Evolutionary conservation across 768 basidiomycete species (phyloP).

Genomic region (Hemileccinum impolitum): DNA sequence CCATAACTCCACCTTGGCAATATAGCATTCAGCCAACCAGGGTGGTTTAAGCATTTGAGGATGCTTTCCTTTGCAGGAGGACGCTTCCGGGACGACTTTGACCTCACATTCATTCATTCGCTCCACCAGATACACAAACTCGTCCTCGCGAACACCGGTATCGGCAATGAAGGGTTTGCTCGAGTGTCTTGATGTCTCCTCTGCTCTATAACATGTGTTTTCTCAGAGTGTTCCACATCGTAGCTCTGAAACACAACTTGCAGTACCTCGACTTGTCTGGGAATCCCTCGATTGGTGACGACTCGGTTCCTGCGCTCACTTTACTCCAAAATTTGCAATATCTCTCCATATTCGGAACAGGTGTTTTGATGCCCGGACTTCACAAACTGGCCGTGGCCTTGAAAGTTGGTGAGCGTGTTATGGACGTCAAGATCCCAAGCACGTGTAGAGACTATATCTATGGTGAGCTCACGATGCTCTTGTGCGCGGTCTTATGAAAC

Average conservation of each 20-base stretch:
- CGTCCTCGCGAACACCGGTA: conserved; percentile 48
- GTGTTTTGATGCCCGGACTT: conserved; percentile 55
- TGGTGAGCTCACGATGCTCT: conserved; percentile 35
- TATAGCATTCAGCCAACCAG: conserved; percentile 48
- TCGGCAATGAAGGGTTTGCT: conserved; percentile 60
- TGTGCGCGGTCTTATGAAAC: neutral
- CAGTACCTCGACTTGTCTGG: conserved; percentile 47
- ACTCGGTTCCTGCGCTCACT: conserved; percentile 52
- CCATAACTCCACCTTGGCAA: conserved; percentile 1
- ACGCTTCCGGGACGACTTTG: conserved; percentile 41
- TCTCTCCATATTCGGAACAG: conserved; percentile 52
- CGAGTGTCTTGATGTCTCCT: neutral
- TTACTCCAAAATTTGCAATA: conserved; percentile 45
- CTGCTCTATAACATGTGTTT: conserved; percentile 4
- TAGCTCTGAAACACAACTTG: conserved; percentile 53
- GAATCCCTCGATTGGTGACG: conserved; percentile 55
- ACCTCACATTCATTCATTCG: conserved; percentile 50
- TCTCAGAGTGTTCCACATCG: conserved; percentile 53
- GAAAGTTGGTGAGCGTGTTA: conserved; percentile 27
- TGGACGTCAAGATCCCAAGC: conserved; percentile 54
- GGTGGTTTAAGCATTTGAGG: conserved; percentile 48
- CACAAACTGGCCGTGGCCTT: conserved; percentile 45
- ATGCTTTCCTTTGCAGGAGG: conserved; percentile 50
- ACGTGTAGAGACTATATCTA: conserved; percentile 53
- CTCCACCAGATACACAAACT: conserved; percentile 49